Base-by-base conservation (phyloP, 2,329 filamentous ascomycete species). In the Clonostachys chloroleuca region DNA sequence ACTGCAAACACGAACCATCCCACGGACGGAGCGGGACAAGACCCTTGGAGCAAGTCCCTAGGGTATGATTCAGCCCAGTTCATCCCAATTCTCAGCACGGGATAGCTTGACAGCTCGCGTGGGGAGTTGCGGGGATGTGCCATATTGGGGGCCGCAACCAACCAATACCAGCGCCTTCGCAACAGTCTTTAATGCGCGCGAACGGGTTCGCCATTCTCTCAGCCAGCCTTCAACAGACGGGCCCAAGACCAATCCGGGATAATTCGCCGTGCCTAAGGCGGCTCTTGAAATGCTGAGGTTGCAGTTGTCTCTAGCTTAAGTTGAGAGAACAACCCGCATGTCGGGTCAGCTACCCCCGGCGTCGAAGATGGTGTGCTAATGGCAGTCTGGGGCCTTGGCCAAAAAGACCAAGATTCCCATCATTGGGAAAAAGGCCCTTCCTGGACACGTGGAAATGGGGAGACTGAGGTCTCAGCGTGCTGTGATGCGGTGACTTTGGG, bases 121-220 rank as follows among this genome's bases (percentile, higher is more conserved):
- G 24, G 24, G 24, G 24, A 30, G 24, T 10, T 30, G 24, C 24
- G 24, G 17, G 42, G 42, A 17, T 4, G 16, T 20, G 40, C 13
- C 6, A 39, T 18, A 43, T 45, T 30, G 24, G 24, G 24, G 24
- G 24, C 24, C 8, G 24, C 24, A 30, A 10, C 24, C 24, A 30
- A 5, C 24, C 24, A 30, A 30, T 30, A 10, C 24, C 24, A 30
- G 9, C 10, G 8, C 4, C 43, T 20, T 53, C 52, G 47, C 59
- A 48, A 47, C 57, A 60, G 45, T 57, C 56, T 49, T 49, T 48
- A 58, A 30, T 44, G 48, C 12, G 45, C 49, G 12, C 46, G 16
- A 3, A 44, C 12, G 34, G 52, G 42, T 20, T 46, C 44, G 9
- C 40, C 43, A 12, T 34, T 30, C 6, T 45, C 34, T 45, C 53